phyloP scores from a whole-genome alignment of 106 monocot species.

The Hemerocallis citrina region DNA sequence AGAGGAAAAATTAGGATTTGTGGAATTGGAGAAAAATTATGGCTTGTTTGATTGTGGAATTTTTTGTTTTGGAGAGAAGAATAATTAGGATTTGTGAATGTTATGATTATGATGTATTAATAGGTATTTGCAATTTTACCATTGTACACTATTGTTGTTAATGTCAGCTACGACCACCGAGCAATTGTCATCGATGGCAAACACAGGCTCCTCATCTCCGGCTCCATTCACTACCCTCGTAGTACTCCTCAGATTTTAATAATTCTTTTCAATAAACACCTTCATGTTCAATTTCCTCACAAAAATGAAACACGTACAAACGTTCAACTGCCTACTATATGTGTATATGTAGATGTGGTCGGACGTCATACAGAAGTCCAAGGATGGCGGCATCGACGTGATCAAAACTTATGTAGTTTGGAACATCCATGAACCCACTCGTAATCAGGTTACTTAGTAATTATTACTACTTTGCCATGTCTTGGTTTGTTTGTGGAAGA shows the following conservation, averaged over 20 bases:
- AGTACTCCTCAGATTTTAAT: slow-evolving; percentile 46
- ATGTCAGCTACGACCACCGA: slow-evolving; percentile 53
- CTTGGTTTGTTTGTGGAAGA: too few species aligned
- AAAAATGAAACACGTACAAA: too few species aligned
- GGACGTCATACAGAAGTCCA: slow-evolving; percentile 60
- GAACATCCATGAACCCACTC: slow-evolving; percentile 73
- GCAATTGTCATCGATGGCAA: slow-evolving; percentile 45
- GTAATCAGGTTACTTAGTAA: slow-evolving; percentile 34
- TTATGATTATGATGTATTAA: too few species aligned
- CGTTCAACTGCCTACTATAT: too few species aligned
- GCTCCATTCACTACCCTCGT: slow-evolving; percentile 61
- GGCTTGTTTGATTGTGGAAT: too few species aligned
- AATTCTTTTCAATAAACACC: neutral
- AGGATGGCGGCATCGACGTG: slow-evolving; percentile 69
- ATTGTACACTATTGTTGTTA: slow-evolving; percentile 11
- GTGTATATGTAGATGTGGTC: slow-evolving; percentile 56
- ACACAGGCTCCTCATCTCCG: slow-evolving; percentile 52
- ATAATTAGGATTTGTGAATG: too few species aligned
- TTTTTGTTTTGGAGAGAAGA: too few species aligned
- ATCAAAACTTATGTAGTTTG: slow-evolving; percentile 75
- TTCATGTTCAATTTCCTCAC: too few species aligned
- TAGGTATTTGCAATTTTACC: too few species aligned
- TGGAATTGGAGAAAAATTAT: too few species aligned
- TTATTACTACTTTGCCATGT: neutral
- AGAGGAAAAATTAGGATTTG: too few species aligned